phyloP scores from a whole-genome alignment of 805 yeast species.

The Candida ovalis region DNA sequence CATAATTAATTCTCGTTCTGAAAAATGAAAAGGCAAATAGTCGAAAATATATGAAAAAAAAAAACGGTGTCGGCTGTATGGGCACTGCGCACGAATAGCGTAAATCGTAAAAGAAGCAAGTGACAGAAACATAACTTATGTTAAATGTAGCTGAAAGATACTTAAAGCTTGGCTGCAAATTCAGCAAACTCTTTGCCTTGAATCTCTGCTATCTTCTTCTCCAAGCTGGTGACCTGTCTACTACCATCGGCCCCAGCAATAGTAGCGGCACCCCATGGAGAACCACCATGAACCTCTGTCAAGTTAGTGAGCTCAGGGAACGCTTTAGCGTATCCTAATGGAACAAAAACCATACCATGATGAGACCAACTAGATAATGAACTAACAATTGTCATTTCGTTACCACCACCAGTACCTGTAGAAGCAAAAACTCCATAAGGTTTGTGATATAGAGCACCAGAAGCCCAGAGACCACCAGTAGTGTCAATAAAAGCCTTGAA shows the following conservation, averaged over 20 bases:
- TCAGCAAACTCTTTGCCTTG: constrained; percentile 69
- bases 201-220: constrained; percentile 54
- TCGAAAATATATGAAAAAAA: too few species aligned
- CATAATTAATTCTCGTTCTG: too few species aligned
- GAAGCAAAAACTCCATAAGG: constrained; percentile 69
- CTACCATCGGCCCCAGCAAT: constrained; percentile 74
- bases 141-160: not conserved
- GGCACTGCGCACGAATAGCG: too few species aligned
- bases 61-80: too few species aligned
- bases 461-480: constrained; percentile 75
- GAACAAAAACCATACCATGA: constrained; percentile 75
- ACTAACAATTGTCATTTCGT: constrained; percentile 63
- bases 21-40: too few species aligned
- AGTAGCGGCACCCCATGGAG: constrained; percentile 87
- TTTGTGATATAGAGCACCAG: constrained; percentile 67
- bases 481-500: constrained; percentile 72
- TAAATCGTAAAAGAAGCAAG: too few species aligned
- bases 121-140: not conserved
- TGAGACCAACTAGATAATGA: constrained; percentile 59
- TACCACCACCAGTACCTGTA: constrained; percentile 75
- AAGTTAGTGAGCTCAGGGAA: constrained; percentile 54
- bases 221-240: constrained; percentile 61
- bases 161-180: constrained; percentile 34
- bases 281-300: constrained; percentile 73
- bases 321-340: constrained; percentile 65